These are phyloP conservation scores for Tilletia indica DNA, from an alignment of 1,284 basidiomycete genomes.

Conservation along the genomic window DNA sequence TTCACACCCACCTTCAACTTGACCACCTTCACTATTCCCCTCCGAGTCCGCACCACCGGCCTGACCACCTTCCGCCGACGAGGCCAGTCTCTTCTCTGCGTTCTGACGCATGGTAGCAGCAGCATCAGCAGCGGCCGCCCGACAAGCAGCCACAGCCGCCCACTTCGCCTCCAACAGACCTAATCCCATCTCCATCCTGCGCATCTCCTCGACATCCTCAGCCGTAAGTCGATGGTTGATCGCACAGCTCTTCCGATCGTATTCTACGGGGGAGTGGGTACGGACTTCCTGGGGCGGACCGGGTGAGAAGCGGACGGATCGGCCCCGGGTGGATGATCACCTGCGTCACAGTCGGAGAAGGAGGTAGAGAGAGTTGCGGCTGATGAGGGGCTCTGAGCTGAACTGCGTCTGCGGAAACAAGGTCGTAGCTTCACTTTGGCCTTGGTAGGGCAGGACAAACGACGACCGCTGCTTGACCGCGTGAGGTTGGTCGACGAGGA, in stretches of 20 bases:
- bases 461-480: slow-evolving; percentile 11
- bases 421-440: slow-evolving; percentile 40
- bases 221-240: slow-evolving; percentile 48
- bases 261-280: slow-evolving; percentile 54
- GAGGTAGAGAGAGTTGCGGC: slow-evolving; percentile 34
- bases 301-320: slow-evolving; percentile 47
- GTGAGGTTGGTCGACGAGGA: not conserved
- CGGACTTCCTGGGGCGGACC: slow-evolving; percentile 47
- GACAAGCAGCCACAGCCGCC: slow-evolving; percentile 45
- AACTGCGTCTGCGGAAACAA: slow-evolving; percentile 41
- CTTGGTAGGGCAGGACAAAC: slow-evolving; percentile 8
- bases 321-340: slow-evolving; percentile 11
- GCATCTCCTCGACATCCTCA: slow-evolving; percentile 51
- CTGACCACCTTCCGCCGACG: too few relatives aligned
- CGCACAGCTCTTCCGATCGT: slow-evolving; percentile 52
- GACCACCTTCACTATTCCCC: not conserved
- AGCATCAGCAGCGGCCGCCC: slow-evolving; percentile 17
- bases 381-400: slow-evolving; percentile 28
- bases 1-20: not conserved
- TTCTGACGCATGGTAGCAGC: not conserved
- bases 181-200: slow-evolving; percentile 51
- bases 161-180: slow-evolving; percentile 51
- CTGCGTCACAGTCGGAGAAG: slow-evolving; percentile 39
- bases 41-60: too few relatives aligned
- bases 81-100: not conserved